Percentiles rank a stretch among this genome's conserved stretches.
Evolutionary conservation across 164 flowering plant genomes (phyloP).

Genomic region (Tetrastigma voinierianum): DNA sequence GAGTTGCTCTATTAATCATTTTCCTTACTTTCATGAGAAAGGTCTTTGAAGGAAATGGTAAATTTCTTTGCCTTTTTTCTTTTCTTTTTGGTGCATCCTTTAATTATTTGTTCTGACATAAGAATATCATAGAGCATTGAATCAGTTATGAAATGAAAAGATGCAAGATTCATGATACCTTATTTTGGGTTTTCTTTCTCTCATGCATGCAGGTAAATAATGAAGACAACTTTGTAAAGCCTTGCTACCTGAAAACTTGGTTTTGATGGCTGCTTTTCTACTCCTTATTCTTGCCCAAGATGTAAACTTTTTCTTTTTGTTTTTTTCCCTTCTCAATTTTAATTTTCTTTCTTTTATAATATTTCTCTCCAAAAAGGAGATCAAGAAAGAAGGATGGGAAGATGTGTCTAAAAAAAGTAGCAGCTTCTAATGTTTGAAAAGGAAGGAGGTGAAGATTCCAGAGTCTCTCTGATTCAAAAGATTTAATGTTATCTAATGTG

Average conservation of each 20-base stretch:
- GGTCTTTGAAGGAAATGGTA: conserved; percentile 44
- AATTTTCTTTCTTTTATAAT: background rate
- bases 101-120: background rate
- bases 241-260: conserved; percentile 3
- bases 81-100: background rate
- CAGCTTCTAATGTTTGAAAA: too few species aligned
- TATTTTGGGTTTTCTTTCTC: background rate
- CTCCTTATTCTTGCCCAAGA: conserved; percentile 1
- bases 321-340: background rate
- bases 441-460: conserved; percentile 23
- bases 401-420: conserved; percentile 12
- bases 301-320: conserved; percentile 9
- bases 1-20: conserved; percentile 62
- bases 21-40: conserved; percentile 67
- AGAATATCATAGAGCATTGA: background rate
- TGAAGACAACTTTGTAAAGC: background rate
- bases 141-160: background rate
- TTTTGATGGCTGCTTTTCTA: conserved; percentile 9
- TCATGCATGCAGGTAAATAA: conserved; percentile 32
- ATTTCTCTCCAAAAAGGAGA: conserved; percentile 2
- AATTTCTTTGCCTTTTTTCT: background rate
- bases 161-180: background rate
- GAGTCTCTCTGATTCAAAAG: conserved; percentile 15
- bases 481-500: conserved; percentile 17
- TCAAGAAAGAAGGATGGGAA: conserved; percentile 8